Base-by-base conservation (phyloP, 768 basidiomycete species). In the Psilocybe sp. region DNA sequence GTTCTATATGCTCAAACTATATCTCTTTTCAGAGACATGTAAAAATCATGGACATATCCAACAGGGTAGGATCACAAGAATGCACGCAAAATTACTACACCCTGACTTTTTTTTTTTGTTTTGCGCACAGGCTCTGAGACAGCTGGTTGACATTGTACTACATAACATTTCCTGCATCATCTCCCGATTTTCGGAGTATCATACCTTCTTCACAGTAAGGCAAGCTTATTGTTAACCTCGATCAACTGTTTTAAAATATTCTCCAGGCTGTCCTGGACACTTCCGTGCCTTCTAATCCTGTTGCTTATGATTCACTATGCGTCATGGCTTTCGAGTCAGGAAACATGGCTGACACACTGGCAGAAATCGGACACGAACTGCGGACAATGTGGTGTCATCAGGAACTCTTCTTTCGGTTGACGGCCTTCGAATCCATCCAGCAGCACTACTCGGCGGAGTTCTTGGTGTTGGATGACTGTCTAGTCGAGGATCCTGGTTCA, bases 361-460 rank as follows among this genome's bases (percentile, higher is more conserved):
- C 69, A 51, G 72, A 75, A 59, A 69, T 70, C 23, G 70, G 71
- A 8, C 50, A 40, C 32, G 66, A 70, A 39, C 49, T 74, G 10
- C 71, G 73, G 13, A 70, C 69, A 9, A 66, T 69, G 60, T 59
- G 58, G 34, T 49, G 66, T 19, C 33, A 54, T n/a, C 54, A 52
- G 13, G 59, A 60, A 18, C 59, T 74, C 13, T 55, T 56, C 40
- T 50, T 51, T 13, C 65, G 72, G 8, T 60, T 68, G 4, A 64
- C 23, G 60, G 23, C 47, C 52, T 12, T 64, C 65, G 58, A 61
- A 60, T 19, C 54, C 54, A 13, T 57, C 59, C 7, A 58, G 65
- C 46, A 62, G 64, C 9, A 57, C 59, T 64, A 13, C 58, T 70
- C 15, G 70, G 72, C 4, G 52, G 58, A 5, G 47, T 72, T 0